phyloP scores from a whole-genome alignment of 768 basidiomycete genomes.

The Rhodotorula graminis region DNA sequence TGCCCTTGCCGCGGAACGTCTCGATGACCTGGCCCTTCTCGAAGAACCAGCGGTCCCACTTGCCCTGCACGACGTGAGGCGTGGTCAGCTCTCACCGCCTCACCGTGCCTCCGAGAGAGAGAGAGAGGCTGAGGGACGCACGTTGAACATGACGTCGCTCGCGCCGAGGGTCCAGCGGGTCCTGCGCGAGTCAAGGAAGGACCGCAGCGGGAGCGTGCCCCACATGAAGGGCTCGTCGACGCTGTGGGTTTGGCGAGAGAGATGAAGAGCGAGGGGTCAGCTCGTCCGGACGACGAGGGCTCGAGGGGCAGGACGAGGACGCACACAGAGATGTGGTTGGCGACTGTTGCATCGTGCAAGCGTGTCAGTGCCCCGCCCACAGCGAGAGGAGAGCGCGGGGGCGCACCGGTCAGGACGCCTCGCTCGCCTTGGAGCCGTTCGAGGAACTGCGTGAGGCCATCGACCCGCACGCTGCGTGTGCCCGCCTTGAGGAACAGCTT shows the following conservation, averaged over 20 bases:
- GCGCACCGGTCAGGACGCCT: constrained; percentile 69
- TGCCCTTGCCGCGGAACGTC: constrained; percentile 82
- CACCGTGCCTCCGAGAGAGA: background rate
- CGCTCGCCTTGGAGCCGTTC: constrained; percentile 60
- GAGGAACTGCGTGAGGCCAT: constrained; percentile 63
- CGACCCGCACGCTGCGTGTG: constrained; percentile 62
- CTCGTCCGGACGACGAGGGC: too few relatives aligned
- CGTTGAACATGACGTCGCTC: constrained; percentile 90
- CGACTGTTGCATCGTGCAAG: constrained; percentile 54
- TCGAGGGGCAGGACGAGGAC: constrained; percentile 32
- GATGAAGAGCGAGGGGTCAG: constrained; percentile 1
- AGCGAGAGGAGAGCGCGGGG: rapidly evolving
- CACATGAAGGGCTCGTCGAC: constrained; percentile 81
- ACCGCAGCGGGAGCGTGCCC: constrained; percentile 69
- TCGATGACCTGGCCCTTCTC: constrained; percentile 83
- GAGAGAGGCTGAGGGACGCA: constrained; percentile 43
- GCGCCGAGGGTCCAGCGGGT: constrained; percentile 84
- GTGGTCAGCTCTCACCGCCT: background rate
- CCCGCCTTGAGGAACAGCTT: constrained; percentile 69
- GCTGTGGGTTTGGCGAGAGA: constrained; percentile 49
- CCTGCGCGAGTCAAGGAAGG: constrained; percentile 59
- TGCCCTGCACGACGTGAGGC: constrained; percentile 44
- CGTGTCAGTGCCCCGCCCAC: background rate
- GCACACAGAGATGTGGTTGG: constrained; percentile 90
- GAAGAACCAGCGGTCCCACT: constrained; percentile 79